These are phyloP conservation scores for Scutellaria minor DNA, from an alignment of 257 asterid species.

Conservation along the genomic window DNA sequence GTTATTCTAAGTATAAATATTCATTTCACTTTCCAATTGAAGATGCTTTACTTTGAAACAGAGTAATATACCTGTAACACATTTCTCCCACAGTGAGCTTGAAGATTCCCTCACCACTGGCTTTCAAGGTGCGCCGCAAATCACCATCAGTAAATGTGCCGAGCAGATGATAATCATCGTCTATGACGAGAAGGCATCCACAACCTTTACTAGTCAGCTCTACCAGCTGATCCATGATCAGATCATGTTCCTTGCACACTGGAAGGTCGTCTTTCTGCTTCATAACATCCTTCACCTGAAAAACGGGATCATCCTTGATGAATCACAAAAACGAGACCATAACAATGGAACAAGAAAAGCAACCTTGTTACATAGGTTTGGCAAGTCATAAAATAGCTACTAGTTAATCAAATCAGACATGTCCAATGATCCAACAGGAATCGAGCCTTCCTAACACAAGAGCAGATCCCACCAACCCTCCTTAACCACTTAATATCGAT, in stretches of 20 bases:
- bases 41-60: background rate
- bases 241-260: slow-evolving; percentile 74
- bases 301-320: background rate
- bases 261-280: slow-evolving; percentile 86
- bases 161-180: slow-evolving; percentile 58
- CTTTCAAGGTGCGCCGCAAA: slow-evolving; percentile 82
- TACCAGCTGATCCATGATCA: slow-evolving; percentile 91
- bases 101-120: slow-evolving; percentile 88
- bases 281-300: slow-evolving; percentile 93
- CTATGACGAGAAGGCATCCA: slow-evolving; percentile 89
- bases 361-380: background rate
- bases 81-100: slow-evolving; percentile 92
- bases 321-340: background rate
- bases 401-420: background rate
- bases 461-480: slow-evolving; percentile 19
- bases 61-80: slow-evolving; percentile 73
- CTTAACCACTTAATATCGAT: background rate
- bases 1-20: background rate
- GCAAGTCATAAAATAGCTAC: background rate
- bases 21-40: slow-evolving; percentile 1
- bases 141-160: slow-evolving; percentile 98
- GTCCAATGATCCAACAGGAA: background rate
- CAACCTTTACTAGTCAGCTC: slow-evolving; percentile 94
- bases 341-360: background rate
- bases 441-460: background rate